phyloP scores from a whole-genome alignment of 2,329 filamentous ascomycete genomes.

The Allantophomopsis lycopodina region DNA sequence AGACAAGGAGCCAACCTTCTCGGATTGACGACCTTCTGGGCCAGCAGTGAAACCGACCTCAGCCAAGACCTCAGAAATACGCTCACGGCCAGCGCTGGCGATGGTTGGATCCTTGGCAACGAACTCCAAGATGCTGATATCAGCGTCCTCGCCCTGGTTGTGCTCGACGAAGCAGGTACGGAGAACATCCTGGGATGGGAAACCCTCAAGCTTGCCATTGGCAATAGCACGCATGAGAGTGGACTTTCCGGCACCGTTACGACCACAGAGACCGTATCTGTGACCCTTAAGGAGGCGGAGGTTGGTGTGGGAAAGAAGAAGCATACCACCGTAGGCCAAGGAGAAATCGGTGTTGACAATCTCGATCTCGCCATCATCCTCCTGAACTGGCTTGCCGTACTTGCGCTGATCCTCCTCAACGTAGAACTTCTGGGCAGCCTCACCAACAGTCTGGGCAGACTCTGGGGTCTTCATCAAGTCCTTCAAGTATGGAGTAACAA shows the following conservation, averaged over 20 bases:
- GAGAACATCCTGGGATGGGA: slow-evolving; percentile 82
- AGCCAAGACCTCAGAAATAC: slow-evolving; percentile 69
- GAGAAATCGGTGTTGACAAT: slow-evolving; percentile 98
- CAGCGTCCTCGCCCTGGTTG: slow-evolving; percentile 95
- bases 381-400: slow-evolving; percentile 70
- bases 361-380: slow-evolving; percentile 84
- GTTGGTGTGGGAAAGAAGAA: slow-evolving; percentile 91
- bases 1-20: slow-evolving; percentile 87
- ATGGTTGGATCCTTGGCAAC: slow-evolving; percentile 82
- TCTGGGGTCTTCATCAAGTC: slow-evolving; percentile 50
- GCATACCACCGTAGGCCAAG: slow-evolving; percentile 93
- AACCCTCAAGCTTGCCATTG: slow-evolving; percentile 90
- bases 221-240: slow-evolving; percentile 97
- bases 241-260: slow-evolving; percentile 97
- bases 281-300: slow-evolving; percentile 89
- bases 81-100: slow-evolving; percentile 61
- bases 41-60: slow-evolving; percentile 92
- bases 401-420: slow-evolving; percentile 77
- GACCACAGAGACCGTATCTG: slow-evolving; percentile 90
- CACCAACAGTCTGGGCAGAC: slow-evolving; percentile 48
- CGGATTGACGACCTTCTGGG: slow-evolving; percentile 74
- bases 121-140: slow-evolving; percentile 90
- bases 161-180: slow-evolving; percentile 98
- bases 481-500: slow-evolving; percentile 63
- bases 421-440: slow-evolving; percentile 65